Conservation (phyloP, 2,329 filamentous ascomycete genomes). For the Cercospora sp. region DNA sequence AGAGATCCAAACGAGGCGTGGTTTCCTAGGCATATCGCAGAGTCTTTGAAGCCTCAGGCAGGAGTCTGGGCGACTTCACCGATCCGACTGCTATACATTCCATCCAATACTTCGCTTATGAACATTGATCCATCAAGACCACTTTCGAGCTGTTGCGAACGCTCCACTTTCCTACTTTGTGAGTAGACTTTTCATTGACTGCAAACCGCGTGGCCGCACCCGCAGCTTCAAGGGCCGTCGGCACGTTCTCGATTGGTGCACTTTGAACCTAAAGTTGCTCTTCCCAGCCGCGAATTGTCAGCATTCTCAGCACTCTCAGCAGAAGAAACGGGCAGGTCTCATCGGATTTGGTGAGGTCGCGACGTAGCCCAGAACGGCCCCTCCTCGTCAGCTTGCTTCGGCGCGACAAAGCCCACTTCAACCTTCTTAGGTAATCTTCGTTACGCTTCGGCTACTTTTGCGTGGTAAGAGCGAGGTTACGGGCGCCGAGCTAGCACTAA, state of each 20-base stretch:
- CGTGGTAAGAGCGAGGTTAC: neutral
- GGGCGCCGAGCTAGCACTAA: neutral
- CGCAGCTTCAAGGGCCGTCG: neutral
- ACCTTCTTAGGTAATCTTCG: slow-evolving; percentile 5
- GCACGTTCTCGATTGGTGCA: slow-evolving; percentile 3
- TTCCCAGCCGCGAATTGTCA: neutral
- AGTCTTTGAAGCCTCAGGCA: neutral
- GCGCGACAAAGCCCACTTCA: slow-evolving; percentile 3
- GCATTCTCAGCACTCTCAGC: neutral
- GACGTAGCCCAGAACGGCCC: neutral
- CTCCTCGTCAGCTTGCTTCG: neutral
- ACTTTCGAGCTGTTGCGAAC: neutral
- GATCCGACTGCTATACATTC: neutral
- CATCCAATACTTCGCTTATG: slow-evolving; percentile 6
- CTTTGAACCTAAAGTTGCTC: slow-evolving; percentile 6
- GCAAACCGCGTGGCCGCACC: slow-evolving; percentile 7
- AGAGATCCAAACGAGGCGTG: neutral
- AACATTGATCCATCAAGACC: neutral
- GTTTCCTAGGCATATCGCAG: neutral
- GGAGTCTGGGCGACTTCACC: neutral
- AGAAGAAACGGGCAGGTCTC: neutral
- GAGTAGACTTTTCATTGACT: slow-evolving; percentile 6
- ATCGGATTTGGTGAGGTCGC: neutral
- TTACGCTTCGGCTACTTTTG: neutral
- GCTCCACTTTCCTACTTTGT: neutral